Percentiles rank a stretch among this genome's conserved stretches.
phyloP scores from a whole-genome alignment of 1,284 basidiomycete species.

The Butyriboletus appendiculatus region DNA sequence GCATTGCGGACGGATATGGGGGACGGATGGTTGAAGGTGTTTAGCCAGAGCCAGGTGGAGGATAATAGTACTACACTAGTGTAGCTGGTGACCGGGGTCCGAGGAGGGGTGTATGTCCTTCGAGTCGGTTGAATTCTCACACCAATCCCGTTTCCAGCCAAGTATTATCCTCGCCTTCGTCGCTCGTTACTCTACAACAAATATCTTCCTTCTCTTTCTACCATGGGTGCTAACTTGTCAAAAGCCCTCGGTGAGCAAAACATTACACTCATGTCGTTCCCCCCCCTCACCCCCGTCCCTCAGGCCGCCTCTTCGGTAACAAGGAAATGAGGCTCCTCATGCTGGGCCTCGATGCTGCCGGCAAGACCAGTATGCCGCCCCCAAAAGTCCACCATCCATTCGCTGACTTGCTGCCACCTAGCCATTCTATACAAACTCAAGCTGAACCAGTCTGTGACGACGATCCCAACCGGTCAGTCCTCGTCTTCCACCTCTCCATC shows the following conservation, averaged over 20 bases:
- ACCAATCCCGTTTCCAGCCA: conserved; percentile 26
- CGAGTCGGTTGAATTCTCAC: conserved; percentile 29
- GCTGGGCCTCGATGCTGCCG: conserved; percentile 95
- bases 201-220: not conserved
- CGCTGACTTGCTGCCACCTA: conserved; percentile 38
- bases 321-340: conserved; percentile 96
- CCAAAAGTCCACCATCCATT: not conserved
- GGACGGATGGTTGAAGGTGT: conserved; percentile 83
- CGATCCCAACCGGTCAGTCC: conserved; percentile 91
- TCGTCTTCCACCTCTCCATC: conserved; percentile 12
- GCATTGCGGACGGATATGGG: conserved; percentile 83
- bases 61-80: not conserved
- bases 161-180: conserved; percentile 35
- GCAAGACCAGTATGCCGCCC: conserved; percentile 83
- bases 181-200: conserved; percentile 45
- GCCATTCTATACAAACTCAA: conserved; percentile 99
- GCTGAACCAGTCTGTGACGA: conserved; percentile 97
- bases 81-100: conserved; percentile 34
- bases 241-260: conserved; percentile 62
- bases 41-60: conserved; percentile 58
- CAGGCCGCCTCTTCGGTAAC: conserved; percentile 96
- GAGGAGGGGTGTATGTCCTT: conserved; percentile 9
- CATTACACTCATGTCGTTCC: not conserved
- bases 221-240: conserved; percentile 78
- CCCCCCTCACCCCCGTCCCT: conserved; percentile 13